A percentile compares a stretch with the other conserved stretches of the same genome.
Conservation (phyloP, 2,329 filamentous ascomycete genomes). For the Diaporthe aspalathi region DNA sequence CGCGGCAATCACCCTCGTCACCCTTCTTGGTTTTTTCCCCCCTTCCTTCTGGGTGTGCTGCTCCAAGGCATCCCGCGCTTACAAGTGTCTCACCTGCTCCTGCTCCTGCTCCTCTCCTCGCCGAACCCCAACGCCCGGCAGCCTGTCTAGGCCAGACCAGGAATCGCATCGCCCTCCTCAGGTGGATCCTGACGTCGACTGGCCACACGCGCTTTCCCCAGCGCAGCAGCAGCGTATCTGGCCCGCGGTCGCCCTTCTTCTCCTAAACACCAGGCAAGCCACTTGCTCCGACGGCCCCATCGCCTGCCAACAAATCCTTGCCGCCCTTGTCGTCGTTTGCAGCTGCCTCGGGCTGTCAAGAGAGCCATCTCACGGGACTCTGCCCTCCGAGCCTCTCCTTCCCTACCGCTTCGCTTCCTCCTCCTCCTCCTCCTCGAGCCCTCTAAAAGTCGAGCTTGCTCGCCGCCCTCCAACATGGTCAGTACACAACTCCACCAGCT, state of each 20-base stretch:
- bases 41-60: background rate
- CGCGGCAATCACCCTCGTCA: background rate
- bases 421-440: background rate
- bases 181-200: conserved; percentile 31
- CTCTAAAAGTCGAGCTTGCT: conserved; percentile 29
- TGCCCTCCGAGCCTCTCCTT: conserved; percentile 28
- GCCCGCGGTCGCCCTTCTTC: conserved; percentile 8
- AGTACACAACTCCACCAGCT: conserved; percentile 32
- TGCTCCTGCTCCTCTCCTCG: conserved; percentile 15
- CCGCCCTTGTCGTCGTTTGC: conserved; percentile 25
- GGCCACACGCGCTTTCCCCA: conserved; percentile 33
- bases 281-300: background rate
- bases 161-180: conserved; percentile 22
- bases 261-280: conserved; percentile 1
- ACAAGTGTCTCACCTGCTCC: conserved; percentile 25
- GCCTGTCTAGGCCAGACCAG: conserved; percentile 21
- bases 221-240: conserved; percentile 33
- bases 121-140: conserved; percentile 13
- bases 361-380: conserved; percentile 8
- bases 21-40: background rate
- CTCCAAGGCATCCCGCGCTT: conserved; percentile 17
- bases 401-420: background rate
- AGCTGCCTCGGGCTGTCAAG: conserved; percentile 32
- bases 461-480: conserved; percentile 33
- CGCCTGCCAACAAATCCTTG: conserved; percentile 3